These are phyloP conservation scores for Pseudocercospora fijiensis DNA, from an alignment of 2,329 filamentous ascomycete species.

Conservation along the genomic window DNA sequence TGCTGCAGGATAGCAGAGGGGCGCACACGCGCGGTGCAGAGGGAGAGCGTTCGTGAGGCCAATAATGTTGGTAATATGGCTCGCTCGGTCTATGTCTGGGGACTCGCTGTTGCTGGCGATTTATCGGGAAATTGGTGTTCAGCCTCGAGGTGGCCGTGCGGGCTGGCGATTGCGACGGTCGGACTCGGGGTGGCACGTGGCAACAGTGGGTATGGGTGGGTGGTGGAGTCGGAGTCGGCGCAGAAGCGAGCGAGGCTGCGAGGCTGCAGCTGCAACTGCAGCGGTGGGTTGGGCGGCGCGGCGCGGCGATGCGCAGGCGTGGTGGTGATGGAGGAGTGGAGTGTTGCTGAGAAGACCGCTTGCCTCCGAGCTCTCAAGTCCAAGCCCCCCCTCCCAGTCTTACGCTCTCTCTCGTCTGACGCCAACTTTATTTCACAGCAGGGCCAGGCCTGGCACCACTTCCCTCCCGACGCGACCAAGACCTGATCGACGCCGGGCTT, in stretches of 20 bases:
- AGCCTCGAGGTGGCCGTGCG: not conserved
- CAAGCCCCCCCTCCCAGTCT: no score
- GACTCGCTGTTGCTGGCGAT: not conserved
- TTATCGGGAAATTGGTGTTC: conserved; percentile 2
- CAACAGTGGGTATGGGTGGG: not conserved
- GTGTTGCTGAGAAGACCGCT: no score
- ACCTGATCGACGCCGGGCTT: not conserved
- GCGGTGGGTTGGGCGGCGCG: no score
- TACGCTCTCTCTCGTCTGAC: no score
- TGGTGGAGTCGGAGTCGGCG: conserved; percentile 3
- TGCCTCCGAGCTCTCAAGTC: no score
- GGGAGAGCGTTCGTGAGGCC: not conserved
- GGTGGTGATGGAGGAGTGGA: not conserved
- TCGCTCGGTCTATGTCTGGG: not conserved
- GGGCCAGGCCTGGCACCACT: no score
- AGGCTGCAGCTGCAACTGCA: not conserved
- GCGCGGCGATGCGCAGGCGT: no score
- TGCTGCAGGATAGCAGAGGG: not conserved
- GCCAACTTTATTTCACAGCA: not conserved
- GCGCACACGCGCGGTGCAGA: not conserved
- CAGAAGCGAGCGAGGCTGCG: not conserved
- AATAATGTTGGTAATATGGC: not conserved
- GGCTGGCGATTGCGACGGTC: not conserved
- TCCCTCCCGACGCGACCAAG: not conserved
- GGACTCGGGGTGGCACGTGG: not conserved